Evolutionary conservation across 345 rosid species (phyloP).

Genomic region (Eucalyptus paniculata): DNA sequence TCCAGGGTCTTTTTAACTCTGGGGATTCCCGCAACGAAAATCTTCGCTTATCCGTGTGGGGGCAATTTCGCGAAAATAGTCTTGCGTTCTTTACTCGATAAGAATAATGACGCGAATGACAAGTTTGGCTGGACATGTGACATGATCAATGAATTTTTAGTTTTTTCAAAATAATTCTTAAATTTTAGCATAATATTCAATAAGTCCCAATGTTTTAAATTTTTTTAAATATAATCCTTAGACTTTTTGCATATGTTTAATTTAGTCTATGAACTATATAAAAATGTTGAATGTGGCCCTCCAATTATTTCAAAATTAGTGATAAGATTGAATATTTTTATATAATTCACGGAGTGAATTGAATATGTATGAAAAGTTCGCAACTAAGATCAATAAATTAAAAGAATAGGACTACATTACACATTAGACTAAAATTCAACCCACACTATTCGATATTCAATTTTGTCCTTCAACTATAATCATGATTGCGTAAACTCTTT

Average conservation of each 20-base stretch:
- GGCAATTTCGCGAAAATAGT: background rate
- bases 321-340: too few relatives aligned
- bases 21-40: background rate
- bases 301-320: background rate
- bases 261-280: fast-evolving
- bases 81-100: background rate
- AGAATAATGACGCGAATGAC: too few relatives aligned
- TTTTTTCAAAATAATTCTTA: too few relatives aligned
- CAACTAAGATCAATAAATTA: fast-evolving
- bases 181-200: too few relatives aligned
- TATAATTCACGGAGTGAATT: too few relatives aligned
- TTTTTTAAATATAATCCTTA: too few relatives aligned
- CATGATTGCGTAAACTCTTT: fast-evolving
- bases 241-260: fast-evolving
- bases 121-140: too few relatives aligned
- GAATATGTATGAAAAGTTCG: too few relatives aligned
- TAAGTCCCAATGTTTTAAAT: fast-evolving
- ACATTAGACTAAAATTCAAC: too few relatives aligned
- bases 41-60: background rate
- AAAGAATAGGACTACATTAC: fast-evolving
- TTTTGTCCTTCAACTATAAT: background rate
- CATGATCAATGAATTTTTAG: too few relatives aligned
- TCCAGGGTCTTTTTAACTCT: background rate
- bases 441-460: background rate
- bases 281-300: too few relatives aligned